Base-by-base conservation (phyloP, 2,329 filamentous ascomycete genomes). In the Macrophomina tecta region DNA sequence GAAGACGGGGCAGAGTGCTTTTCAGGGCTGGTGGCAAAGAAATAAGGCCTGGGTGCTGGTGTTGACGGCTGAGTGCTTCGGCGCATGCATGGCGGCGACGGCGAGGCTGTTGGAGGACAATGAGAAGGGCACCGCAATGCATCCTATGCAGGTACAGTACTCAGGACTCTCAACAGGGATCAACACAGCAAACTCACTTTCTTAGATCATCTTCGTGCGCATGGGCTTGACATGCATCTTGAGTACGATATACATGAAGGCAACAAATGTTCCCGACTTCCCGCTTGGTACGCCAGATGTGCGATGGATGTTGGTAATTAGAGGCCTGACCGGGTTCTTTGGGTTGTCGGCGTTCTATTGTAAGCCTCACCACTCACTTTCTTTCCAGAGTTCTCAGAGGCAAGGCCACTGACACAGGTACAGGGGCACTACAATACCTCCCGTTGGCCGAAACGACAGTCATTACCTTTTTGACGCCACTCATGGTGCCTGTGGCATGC, bases 361-460 rank as follows among this genome's bases (percentile, higher is more conserved):
- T 75, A 67, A 68, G 71, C 67, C 18, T 18, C 18, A 1, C 18
- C 18, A 18, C 18, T 14, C 8, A 7, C 12, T 56, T 30, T n/a
- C 30, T 23, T 28, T 7, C 9, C 30, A 8, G 7, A 4, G 23
- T 14, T 18, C 32, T 23, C 1, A 36, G 12, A 36, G 28, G n/a
- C 28, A 7, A 30, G 34, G 5, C 16, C 45, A 14, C 86, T 89
- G 0, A 86, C 89, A 0, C 77, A 8, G 65, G 8, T 16, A 28
- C 64, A 83, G 82, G 88, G 72, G 89, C 86, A 5, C 79, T 91
- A 64, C 87, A 91, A 73, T 95, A 94, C 74, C 85, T 97, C 3
- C 90, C 91, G 0, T 84, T 97, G 2, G 90, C 92, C 12, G 93
- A 97, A 74, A 92, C 93, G 1, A 94, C 91, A 0, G 93, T 96